Conservation (phyloP, 257 asterid genomes). For the Penstemon barbatus region DNA sequence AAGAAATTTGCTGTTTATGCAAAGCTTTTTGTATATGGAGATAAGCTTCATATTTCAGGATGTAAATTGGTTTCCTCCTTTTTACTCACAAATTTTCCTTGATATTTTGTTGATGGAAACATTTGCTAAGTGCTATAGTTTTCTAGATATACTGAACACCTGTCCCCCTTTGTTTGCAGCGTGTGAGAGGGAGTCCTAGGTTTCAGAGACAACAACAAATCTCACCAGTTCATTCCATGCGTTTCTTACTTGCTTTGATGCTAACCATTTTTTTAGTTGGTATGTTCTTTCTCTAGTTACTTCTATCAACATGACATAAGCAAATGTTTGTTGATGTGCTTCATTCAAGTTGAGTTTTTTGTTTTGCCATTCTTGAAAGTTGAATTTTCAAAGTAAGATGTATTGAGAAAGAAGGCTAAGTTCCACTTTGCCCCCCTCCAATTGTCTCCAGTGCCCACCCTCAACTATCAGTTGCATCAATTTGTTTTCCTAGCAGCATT, state of each 20-base stretch:
- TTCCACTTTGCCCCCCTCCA: too few species aligned
- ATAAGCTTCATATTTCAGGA: not conserved
- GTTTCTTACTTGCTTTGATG: constrained; percentile 57
- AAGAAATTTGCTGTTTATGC: constrained; percentile 6
- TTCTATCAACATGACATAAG: not conserved
- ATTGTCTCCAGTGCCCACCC: too few species aligned
- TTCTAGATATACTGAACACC: constrained; percentile 20
- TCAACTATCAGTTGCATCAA: too few species aligned
- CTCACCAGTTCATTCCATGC: constrained; percentile 53
- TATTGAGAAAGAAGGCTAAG: too few species aligned
- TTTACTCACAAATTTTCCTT: not conserved
- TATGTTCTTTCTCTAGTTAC: constrained; percentile 37
- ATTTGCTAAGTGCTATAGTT: constrained; percentile 6
- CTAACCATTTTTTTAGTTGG: constrained; percentile 76
- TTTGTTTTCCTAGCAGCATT: too few species aligned
- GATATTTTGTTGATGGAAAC: not conserved
- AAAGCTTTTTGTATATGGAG: not conserved
- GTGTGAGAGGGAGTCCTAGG: constrained; percentile 49
- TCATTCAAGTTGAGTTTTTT: too few species aligned
- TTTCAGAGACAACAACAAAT: constrained; percentile 45
- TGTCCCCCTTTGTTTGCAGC: constrained; percentile 41
- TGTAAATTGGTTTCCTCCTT: constrained; percentile 14
- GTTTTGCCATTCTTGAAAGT: too few species aligned
- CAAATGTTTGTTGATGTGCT: too few species aligned
- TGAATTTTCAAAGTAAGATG: too few species aligned